Conservation (phyloP, 2,329 filamentous ascomycete genomes). For the Thelonectria olida region DNA sequence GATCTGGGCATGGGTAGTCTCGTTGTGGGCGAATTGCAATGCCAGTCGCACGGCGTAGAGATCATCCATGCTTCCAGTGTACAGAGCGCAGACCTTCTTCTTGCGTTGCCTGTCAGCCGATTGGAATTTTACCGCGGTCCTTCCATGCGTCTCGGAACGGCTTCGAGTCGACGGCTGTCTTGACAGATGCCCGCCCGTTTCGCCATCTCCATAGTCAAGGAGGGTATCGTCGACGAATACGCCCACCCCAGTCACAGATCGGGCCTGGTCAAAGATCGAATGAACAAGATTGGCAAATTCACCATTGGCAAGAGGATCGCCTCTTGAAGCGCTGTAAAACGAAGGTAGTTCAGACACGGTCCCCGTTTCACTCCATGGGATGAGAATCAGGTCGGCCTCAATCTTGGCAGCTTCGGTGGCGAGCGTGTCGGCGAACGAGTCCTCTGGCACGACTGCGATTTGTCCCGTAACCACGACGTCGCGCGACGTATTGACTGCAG, state of each 20-base stretch:
- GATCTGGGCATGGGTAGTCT: constrained; percentile 16
- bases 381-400: constrained; percentile 75
- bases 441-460: constrained; percentile 80
- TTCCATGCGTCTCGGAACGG: constrained; percentile 13
- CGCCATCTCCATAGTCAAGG: constrained; percentile 8
- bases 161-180: constrained; percentile 16
- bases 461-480: constrained; percentile 79
- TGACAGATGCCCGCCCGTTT: constrained; percentile 1
- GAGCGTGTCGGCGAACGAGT: constrained; percentile 81
- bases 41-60: constrained; percentile 81
- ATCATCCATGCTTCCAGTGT: constrained; percentile 85
- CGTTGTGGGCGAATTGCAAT: constrained; percentile 81
- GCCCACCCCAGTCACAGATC: constrained; percentile 9
- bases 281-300: constrained; percentile 20
- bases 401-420: constrained; percentile 75
- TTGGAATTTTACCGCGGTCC: constrained; percentile 15
- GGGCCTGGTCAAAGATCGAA: constrained; percentile 20
- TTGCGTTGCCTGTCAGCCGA: constrained; percentile 27
- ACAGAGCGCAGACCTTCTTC: constrained; percentile 85
- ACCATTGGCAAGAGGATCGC: constrained; percentile 24
- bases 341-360: constrained; percentile 22
- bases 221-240: constrained; percentile 22
- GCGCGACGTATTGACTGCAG: constrained; percentile 15
- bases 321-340: constrained; percentile 23
- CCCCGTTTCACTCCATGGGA: constrained; percentile 76